A percentile compares a stretch with the other conserved stretches of the same genome.
Evolutionary conservation across 805 yeast genomes (phyloP).

Genomic region (Lipomyces mesembrius): DNA sequence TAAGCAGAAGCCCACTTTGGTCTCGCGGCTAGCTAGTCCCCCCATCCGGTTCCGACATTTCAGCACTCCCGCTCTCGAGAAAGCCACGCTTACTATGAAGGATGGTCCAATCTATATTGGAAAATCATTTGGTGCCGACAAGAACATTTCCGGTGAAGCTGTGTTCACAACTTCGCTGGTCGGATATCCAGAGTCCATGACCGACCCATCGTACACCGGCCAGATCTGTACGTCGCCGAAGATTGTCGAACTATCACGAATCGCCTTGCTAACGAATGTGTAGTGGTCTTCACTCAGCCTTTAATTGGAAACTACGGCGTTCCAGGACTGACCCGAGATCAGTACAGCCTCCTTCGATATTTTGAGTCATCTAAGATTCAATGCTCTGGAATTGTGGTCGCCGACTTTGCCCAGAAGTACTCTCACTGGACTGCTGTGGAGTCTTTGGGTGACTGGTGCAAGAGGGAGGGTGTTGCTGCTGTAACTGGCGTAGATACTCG

Average conservation of each 20-base stretch:
- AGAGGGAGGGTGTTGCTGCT: constrained; percentile 94
- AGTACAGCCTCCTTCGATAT: constrained; percentile 82
- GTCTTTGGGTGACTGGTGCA: constrained; percentile 92
- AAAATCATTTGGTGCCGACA: constrained; percentile 94
- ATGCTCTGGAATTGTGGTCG: constrained; percentile 94
- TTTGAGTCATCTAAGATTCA: constrained; percentile 91
- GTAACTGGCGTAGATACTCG: constrained; percentile 98
- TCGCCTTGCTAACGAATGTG: background rate
- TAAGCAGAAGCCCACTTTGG: constrained; percentile 7
- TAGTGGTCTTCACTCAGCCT: constrained; percentile 89
- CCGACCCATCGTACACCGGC: constrained; percentile 98
- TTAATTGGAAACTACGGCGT: constrained; percentile 98
- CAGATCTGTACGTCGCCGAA: constrained; percentile 59
- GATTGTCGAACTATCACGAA: background rate
- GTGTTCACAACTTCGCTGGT: constrained; percentile 99
- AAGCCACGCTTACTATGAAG: constrained; percentile 28
- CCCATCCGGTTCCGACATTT: constrained; percentile 15
- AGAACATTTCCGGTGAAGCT: constrained; percentile 90
- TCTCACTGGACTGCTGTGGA: constrained; percentile 99
- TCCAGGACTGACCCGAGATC: constrained; percentile 84
- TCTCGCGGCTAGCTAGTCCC: background rate
- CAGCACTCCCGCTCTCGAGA: constrained; percentile 16
- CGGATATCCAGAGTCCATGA: constrained; percentile 96
- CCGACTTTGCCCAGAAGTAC: constrained; percentile 91
- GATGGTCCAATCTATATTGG: constrained; percentile 64